Evolutionary conservation across 2,329 filamentous ascomycete species (phyloP), one percentile per base, ranked within the genome.

Genomic region (Colletotrichum cordylinicola): DNA sequence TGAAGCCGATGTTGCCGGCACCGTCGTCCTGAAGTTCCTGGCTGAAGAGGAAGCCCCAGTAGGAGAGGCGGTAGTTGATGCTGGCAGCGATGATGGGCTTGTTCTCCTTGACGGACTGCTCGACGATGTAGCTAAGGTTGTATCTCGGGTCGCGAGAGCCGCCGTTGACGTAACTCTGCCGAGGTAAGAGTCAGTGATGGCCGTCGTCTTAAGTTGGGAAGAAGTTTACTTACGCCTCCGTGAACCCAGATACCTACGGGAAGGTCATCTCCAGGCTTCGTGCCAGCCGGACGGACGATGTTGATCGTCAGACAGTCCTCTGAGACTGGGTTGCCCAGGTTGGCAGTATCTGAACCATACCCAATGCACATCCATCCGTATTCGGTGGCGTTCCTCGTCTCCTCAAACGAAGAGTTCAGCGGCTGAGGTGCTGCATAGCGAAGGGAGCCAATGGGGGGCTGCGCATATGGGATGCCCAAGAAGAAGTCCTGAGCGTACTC

Each of bases 41-140:
- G 1, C 91, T 91, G 0, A 88, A 86, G 77, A 93, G 78, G 80
- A 93, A 93, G 0, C 92, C 92, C 78, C 93, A 93, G 0, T 88
- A 91, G 18, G 88, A 89, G 3, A 93, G 84, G 1, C 91, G 90
- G 82, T 94, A 94, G 80, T 93, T 93, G 77, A 93, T 89, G 0
- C 89, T 87, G 1, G 94, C 92, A 60, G 91, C 91, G 35, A 94
- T 85, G 69, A 94, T 87, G 0, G 90, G 90, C 80, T 92, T 90
- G 31, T 86, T 86, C 58, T 88, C 43, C 78, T 13, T 80, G 67
- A 72, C 88, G 77, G 5, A 84, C 82, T 21, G 81, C 78, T 13
- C 78, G 55, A 88, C 80, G 21, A 85, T 79, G 7, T 78, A 78
- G 4, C 81, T 79, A 3, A 81, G 85, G 77, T 88, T 84, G 68